Conservation (phyloP, 257 asterid species). For the Handroanthus guayacan region DNA sequence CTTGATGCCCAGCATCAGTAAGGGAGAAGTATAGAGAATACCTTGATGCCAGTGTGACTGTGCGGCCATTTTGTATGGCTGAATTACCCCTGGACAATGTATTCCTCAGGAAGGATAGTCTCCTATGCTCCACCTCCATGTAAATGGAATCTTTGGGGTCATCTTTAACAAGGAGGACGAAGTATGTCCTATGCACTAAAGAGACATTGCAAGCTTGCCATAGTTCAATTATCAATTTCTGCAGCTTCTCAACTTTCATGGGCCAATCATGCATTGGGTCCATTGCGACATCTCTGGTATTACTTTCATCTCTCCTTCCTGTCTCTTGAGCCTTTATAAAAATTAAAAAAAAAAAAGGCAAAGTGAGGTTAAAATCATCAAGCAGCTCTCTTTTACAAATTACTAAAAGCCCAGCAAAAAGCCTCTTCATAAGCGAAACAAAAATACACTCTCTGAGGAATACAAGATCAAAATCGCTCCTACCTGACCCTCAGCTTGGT, state of each 20-base stretch:
- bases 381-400: background rate
- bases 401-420: background rate
- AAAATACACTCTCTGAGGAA: background rate
- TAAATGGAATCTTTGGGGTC: slow-evolving; percentile 67
- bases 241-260: slow-evolving; percentile 62
- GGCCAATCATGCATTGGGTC: slow-evolving; percentile 56
- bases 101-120: slow-evolving; percentile 65
- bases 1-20: background rate
- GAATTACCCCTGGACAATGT: slow-evolving; percentile 57
- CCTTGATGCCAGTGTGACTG: slow-evolving; percentile 65
- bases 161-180: slow-evolving; percentile 69
- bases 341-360: background rate
- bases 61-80: slow-evolving; percentile 54
- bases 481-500: slow-evolving; percentile 65
- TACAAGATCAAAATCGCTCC: slow-evolving; percentile 17
- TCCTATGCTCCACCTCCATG: slow-evolving; percentile 76
- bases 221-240: slow-evolving; percentile 60
- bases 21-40: slow-evolving; percentile 34
- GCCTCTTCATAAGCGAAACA: background rate
- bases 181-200: slow-evolving; percentile 72
- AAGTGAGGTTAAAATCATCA: background rate
- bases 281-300: slow-evolving; percentile 35
- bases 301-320: slow-evolving; percentile 36
- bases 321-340: slow-evolving; percentile 36
- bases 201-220: slow-evolving; percentile 79